Conservation (phyloP, 1,284 basidiomycete genomes). For the Laetiporus sulphureus region DNA sequence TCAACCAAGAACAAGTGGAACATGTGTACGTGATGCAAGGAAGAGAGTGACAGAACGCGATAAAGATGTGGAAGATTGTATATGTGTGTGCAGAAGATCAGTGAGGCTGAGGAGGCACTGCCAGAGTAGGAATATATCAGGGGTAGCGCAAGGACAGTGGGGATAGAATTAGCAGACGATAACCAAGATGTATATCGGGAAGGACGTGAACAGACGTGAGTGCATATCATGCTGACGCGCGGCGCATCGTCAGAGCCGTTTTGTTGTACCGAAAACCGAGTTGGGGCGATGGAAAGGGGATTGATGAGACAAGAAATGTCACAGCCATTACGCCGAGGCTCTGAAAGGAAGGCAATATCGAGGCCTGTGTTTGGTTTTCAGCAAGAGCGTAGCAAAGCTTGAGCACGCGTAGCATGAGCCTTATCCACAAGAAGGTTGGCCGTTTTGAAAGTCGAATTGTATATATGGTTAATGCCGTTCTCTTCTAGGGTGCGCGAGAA, state of each 20-base stretch:
- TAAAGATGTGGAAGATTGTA: not conserved
- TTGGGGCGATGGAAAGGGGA: no score
- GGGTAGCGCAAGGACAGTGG: no score
- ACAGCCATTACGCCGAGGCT: not conserved
- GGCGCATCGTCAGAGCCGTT: not conserved
- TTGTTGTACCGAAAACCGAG: no score
- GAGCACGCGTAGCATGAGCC: slow-evolving; percentile 24
- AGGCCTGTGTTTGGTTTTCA: slow-evolving; percentile 6
- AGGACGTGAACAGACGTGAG: not conserved
- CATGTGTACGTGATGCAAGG: not conserved
- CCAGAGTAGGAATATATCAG: no score
- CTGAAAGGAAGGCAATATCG: not conserved
- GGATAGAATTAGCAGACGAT: no score
- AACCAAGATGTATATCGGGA: not conserved
- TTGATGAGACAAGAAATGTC: not conserved
- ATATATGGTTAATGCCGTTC: slow-evolving; percentile 76
- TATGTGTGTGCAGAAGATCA: no score
- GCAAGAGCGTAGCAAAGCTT: slow-evolving; percentile 24
- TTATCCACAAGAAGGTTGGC: slow-evolving; percentile 67
- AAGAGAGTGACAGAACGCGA: not conserved
- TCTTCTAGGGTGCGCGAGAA: slow-evolving; percentile 68
- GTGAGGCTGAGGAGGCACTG: no score
- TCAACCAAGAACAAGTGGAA: not conserved
- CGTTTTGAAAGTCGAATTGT: slow-evolving; percentile 79
- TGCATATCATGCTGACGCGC: not conserved